A percentile compares a stretch with the other conserved stretches of the same genome.
Conservation (phyloP, 2,329 filamentous ascomycete genomes). For the Claviceps purpurea region DNA sequence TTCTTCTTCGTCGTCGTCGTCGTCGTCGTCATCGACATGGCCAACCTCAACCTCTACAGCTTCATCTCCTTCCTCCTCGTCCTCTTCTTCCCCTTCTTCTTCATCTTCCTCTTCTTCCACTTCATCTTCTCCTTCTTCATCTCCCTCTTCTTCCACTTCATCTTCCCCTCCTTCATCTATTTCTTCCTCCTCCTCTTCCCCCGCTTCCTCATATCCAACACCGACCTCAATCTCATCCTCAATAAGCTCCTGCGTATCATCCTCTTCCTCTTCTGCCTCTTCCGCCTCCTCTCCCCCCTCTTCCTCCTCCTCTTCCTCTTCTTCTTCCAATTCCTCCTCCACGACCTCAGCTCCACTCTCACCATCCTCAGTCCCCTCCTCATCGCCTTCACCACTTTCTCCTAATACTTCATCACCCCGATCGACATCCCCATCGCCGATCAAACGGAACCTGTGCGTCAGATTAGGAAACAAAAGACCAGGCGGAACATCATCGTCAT, state of each 20-base stretch:
- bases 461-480: conserved; percentile 40
- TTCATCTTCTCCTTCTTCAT: conserved; percentile 8
- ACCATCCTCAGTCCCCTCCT: conserved; percentile 11
- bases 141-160: conserved; percentile 5
- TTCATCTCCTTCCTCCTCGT: conserved; percentile 2
- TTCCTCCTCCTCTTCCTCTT: conserved; percentile 4
- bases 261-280: conserved; percentile 5
- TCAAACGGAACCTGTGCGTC: conserved; percentile 16
- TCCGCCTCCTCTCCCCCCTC: conserved; percentile 7
- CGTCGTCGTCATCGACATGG: conserved; percentile 6
- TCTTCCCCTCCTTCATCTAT: conserved; percentile 4
- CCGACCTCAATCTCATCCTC: background rate
- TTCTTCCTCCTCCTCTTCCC: conserved; percentile 3
- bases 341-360: conserved; percentile 9
- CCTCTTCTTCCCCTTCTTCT: conserved; percentile 8
- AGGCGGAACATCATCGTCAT: conserved; percentile 42
- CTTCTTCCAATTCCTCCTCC: conserved; percentile 2
- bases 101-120: conserved; percentile 6
- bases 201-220: conserved; percentile 7
- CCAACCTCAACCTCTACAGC: conserved; percentile 9
- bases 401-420: conserved; percentile 11
- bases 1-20: no score
- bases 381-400: conserved; percentile 18
- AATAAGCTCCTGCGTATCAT: conserved; percentile 4
- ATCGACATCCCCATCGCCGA: conserved; percentile 23